Evolutionary conservation across 2,329 filamentous ascomycete species (phyloP), one percentile per base, ranked within the genome.

Genomic region (Blumeria graminis): DNA sequence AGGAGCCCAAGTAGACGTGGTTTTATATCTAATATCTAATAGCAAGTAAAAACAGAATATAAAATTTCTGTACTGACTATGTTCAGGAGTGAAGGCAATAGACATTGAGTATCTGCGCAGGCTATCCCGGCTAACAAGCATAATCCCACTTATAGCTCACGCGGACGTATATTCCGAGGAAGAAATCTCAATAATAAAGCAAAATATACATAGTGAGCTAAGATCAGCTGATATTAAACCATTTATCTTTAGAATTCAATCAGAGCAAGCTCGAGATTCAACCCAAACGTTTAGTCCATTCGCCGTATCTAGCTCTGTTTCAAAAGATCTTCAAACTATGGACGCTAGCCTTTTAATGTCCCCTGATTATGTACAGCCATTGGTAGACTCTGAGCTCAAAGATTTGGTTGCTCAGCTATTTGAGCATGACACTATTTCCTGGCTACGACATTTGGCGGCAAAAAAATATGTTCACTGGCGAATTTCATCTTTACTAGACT

Each of bases 271-370:
- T 50, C 55, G 58, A 9, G 22, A 57, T 36, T 57, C 59, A 9
- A 60, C 58, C 45, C 60, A 59, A n/a, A 63, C 68, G 1, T 66
- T 67, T 11, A 71, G 71, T 58, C 78, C 82, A 2, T 93, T 86
- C 65, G 80, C 86, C 0, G 75, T 94, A 18, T 95, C 90, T 1
- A 92, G 84, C 18, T 77, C 77, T 11, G 73, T 77, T 28, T 78
- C 76, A 1, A 76, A 77, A 22, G 87, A 95, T 63, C 71, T 80
- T 58, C 86, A 94, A 41, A 80, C 76, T 46, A 93, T 96, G 82
- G 90, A 96, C 66, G 90, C 89, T 16, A 94, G 87, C 63, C 73
- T 94, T 0, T 75, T 96, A 16, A 96, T 96, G 90, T 88, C 82
- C 57, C 82, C 89, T 0, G 85, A 92, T 63, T 96, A 95, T 65